Evolutionary conservation across 148 eudicot genomes (phyloP).

Genomic region (Silene conica): DNA sequence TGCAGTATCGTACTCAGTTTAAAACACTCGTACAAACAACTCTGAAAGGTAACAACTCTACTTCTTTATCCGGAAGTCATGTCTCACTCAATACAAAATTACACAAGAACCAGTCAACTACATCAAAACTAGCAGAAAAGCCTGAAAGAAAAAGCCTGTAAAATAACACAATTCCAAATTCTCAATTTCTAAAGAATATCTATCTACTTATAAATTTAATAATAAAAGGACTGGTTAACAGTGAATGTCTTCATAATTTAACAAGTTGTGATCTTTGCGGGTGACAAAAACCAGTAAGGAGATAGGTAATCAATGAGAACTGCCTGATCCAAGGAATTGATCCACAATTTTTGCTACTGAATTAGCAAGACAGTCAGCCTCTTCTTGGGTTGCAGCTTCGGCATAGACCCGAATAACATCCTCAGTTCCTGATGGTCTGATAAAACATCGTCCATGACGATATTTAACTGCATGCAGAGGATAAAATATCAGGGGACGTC

Average conservation of each 20-base stretch:
- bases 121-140: neutral
- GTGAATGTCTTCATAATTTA: neutral
- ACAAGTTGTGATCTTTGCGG: neutral
- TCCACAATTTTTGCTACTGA: constrained; percentile 58
- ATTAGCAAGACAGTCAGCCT: constrained; percentile 59
- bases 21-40: no score
- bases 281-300: neutral
- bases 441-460: constrained; percentile 63
- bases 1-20: no score
- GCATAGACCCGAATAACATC: constrained; percentile 87
- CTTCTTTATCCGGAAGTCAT: no score
- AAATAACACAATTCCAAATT: neutral
- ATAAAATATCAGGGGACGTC: neutral
- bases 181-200: neutral
- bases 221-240: neutral
- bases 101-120: neutral
- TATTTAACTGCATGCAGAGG: constrained; percentile 49
- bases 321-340: constrained; percentile 51
- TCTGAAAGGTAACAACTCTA: no score
- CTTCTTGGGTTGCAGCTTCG: constrained; percentile 80
- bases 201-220: neutral
- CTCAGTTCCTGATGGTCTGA: constrained; percentile 91
- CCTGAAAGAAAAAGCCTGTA: neutral
- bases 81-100: neutral
- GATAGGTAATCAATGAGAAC: constrained; percentile 17